Conservation (phyloP, 2,329 filamentous ascomycete genomes). For the Setomelanomma holmii region DNA sequence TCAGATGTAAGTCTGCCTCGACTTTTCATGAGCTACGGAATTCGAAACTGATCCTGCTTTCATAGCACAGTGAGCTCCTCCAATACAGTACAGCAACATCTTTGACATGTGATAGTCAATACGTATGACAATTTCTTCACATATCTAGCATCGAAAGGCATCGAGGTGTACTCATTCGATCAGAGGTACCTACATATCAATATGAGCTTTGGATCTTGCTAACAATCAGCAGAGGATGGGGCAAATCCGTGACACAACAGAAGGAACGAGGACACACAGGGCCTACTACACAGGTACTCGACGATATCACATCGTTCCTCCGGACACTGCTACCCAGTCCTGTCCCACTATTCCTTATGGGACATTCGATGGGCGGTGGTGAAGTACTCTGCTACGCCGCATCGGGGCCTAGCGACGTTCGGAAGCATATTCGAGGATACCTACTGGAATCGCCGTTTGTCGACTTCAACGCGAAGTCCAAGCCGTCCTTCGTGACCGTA, state of each 20-base stretch:
- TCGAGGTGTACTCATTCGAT: constrained; percentile 80
- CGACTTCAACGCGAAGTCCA: constrained; percentile 69
- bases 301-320: constrained; percentile 81
- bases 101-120: constrained; percentile 59
- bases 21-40: background rate
- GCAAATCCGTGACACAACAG: constrained; percentile 69
- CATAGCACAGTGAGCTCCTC: constrained; percentile 17
- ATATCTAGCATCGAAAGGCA: constrained; percentile 71
- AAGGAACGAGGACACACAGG: constrained; percentile 76
- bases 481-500: constrained; percentile 70
- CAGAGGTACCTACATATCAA: constrained; percentile 62
- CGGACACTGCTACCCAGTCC: constrained; percentile 61
- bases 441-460: constrained; percentile 81
- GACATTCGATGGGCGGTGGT: constrained; percentile 90
- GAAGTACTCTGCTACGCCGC: constrained; percentile 70
- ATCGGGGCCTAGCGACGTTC: constrained; percentile 58
- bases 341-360: constrained; percentile 79
- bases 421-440: constrained; percentile 72
- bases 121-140: constrained; percentile 79
- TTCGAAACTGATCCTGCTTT: background rate
- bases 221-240: constrained; percentile 72
- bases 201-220: constrained; percentile 4
- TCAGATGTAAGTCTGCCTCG: constrained; percentile 61
- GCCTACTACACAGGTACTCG: constrained; percentile 73
- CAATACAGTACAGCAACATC: background rate